Evolutionary conservation across 2,329 filamentous ascomycete genomes (phyloP).

Genomic region (Pseudocercospora fijiensis): DNA sequence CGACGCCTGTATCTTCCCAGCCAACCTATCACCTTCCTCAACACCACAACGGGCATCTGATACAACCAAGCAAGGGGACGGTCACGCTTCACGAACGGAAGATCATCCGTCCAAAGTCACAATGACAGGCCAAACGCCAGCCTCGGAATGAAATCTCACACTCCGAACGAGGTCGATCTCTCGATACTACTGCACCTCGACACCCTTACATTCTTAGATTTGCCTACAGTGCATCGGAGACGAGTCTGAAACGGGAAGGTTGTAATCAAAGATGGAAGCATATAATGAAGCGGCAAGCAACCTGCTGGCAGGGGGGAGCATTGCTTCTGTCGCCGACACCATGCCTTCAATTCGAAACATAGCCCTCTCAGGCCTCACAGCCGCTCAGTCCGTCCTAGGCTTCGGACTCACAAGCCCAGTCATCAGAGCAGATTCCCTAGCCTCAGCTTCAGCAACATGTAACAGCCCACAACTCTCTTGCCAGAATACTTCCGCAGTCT

Average conservation of each 20-base stretch:
- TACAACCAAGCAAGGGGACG: constrained; percentile 9
- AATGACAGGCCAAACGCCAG: constrained; percentile 11
- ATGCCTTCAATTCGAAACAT: constrained; percentile 35
- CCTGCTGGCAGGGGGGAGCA: not conserved
- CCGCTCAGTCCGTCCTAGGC: constrained; percentile 33
- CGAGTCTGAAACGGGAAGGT: constrained; percentile 13
- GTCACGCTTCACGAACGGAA: constrained; percentile 10
- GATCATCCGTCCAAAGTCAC: constrained; percentile 5
- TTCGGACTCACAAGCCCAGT: constrained; percentile 22
- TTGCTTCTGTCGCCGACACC: no score
- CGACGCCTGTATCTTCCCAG: not conserved
- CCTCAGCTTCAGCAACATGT: constrained; percentile 33
- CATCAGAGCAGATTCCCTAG: not conserved
- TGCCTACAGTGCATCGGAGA: constrained; percentile 14
- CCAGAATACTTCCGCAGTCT: constrained; percentile 59
- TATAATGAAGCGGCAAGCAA: constrained; percentile 9
- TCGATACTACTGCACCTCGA: constrained; percentile 5
- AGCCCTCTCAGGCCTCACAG: constrained; percentile 32
- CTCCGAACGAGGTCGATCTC: constrained; percentile 4
- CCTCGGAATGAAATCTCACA: constrained; percentile 10
- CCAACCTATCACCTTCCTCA: not conserved
- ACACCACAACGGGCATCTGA: not conserved
- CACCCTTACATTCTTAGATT: constrained; percentile 8
- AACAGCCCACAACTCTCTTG: constrained; percentile 57
- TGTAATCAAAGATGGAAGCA: constrained; percentile 15